Conservation (phyloP, 1,284 basidiomycete genomes). For the Stygiomarasmius scandens region DNA sequence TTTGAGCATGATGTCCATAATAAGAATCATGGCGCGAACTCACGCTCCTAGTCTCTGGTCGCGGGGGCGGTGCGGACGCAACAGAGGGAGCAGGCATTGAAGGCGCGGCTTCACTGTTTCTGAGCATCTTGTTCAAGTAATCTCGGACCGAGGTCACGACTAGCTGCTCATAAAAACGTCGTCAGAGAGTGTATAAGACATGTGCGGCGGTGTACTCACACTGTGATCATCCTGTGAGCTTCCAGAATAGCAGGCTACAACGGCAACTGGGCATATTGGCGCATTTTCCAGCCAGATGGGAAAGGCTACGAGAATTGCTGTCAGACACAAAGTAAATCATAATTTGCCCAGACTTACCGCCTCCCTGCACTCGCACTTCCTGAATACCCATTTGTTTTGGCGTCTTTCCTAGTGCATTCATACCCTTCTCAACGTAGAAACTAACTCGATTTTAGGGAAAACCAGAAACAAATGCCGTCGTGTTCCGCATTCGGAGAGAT, state of each 20-base stretch:
- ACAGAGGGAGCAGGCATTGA: slow-evolving; percentile 34
- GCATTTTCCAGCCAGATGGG: slow-evolving; percentile 86
- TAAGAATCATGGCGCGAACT: not conserved
- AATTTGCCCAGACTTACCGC: slow-evolving; percentile 53
- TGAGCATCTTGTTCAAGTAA: slow-evolving; percentile 63
- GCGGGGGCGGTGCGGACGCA: slow-evolving; percentile 18
- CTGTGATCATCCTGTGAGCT: slow-evolving; percentile 78
- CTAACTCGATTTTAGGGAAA: no score
- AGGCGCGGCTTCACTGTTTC: slow-evolving; percentile 34
- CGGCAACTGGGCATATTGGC: slow-evolving; percentile 77
- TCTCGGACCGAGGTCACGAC: slow-evolving; percentile 68
- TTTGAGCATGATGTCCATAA: not conserved
- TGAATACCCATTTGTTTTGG: slow-evolving; percentile 70
- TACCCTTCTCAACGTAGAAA: slow-evolving; percentile 81
- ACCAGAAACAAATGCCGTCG: no score
- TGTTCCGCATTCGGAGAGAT: no score
- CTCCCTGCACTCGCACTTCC: slow-evolving; percentile 63
- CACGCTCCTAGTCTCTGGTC: slow-evolving; percentile 10
- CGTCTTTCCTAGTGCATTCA: slow-evolving; percentile 78
- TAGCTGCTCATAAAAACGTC: slow-evolving; percentile 44
- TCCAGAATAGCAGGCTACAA: slow-evolving; percentile 82
- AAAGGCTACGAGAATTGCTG: slow-evolving; percentile 53
- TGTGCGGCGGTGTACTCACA: slow-evolving; percentile 43
- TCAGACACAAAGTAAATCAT: not conserved
- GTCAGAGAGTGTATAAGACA: not conserved